Evolutionary conservation across 2,329 filamentous ascomycete species (phyloP), one percentile per base, ranked within the genome.

Genomic region (Talaromyces sp.): DNA sequence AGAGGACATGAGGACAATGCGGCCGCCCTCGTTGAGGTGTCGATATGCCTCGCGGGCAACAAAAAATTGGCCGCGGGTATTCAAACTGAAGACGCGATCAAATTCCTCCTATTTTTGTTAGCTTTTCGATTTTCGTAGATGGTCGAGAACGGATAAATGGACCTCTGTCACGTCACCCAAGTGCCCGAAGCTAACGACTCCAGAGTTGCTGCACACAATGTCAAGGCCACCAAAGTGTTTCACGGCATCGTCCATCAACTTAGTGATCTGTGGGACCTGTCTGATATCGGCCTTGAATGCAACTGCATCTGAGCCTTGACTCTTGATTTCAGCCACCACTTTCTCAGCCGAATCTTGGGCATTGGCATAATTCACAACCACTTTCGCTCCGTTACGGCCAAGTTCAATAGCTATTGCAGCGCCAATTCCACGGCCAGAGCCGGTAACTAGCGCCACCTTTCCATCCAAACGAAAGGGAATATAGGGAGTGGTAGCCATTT

Each of bases 11-110:
- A 92, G 80, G 74, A 92, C 88, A 67, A 93, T 84, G 55, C 89
- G 83, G 30, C 90, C 90, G 61, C 89, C 87, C 50, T 84, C 79
- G 70, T 87, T 82, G 65, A 90, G 83, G 77, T 90, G 79, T 78
- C 87, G 88, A 75, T 89, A 89, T 6, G 85, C 89, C 62, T 89
- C 86, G 78, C 91, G 88, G 23, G 88, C 89, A 58, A 92, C 88
- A 74, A 92, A 91, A 81, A 91, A 91, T 76, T 91, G 87, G 54
- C 87, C 87, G 8, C 86, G 80, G 6, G 87, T 83, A 76, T 90
- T 90, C 72, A 89, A 76, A 77, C 79, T 81, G 79, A 90, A 89
- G 66, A 89, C 87, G 64, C 87, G 85, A 73, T 90, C 87, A 72
- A 85, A 90, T 76, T 89, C 87, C 78, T 89, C 87, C 73, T 40